A percentile compares a stretch with the other conserved stretches of the same genome.
These are phyloP conservation scores for Strobilomyces confusus DNA, from an alignment of 768 basidiomycete species.

Conservation along the genomic window DNA sequence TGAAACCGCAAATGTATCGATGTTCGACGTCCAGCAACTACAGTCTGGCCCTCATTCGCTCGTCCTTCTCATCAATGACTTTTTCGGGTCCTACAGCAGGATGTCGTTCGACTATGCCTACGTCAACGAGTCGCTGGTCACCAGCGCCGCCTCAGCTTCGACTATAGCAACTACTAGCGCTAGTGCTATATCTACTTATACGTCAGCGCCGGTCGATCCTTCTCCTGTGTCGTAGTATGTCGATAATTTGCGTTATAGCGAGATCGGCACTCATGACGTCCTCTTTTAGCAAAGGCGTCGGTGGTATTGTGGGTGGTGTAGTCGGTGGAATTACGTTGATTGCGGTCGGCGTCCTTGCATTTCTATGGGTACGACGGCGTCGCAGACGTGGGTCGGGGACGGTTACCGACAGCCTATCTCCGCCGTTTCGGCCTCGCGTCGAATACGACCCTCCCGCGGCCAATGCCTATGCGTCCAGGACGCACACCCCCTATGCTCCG, in stretches of 20 bases:
- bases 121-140: conserved; percentile 18
- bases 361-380: conserved; percentile 12
- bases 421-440: neutral
- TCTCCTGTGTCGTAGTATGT: conserved; percentile 12
- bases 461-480: neutral
- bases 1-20: conserved; percentile 20
- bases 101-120: conserved; percentile 27
- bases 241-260: neutral
- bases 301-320: conserved; percentile 13
- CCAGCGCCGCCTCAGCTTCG: neutral
- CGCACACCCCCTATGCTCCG: neutral
- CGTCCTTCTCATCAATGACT: conserved; percentile 15
- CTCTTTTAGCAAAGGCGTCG: conserved; percentile 2
- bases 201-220: neutral
- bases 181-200: neutral
- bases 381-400: conserved; percentile 7
- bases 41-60: conserved; percentile 13
- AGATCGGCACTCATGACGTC: neutral
- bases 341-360: neutral
- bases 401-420: neutral
- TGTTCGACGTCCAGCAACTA: conserved; percentile 23
- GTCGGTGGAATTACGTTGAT: conserved; percentile 9
- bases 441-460: neutral
- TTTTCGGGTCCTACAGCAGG: conserved; percentile 19
- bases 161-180: neutral